Percentiles rank a stretch among this genome's conserved stretches.
Conservation (phyloP, 2,329 filamentous ascomycete species). For the Helicocarpus griseus region DNA sequence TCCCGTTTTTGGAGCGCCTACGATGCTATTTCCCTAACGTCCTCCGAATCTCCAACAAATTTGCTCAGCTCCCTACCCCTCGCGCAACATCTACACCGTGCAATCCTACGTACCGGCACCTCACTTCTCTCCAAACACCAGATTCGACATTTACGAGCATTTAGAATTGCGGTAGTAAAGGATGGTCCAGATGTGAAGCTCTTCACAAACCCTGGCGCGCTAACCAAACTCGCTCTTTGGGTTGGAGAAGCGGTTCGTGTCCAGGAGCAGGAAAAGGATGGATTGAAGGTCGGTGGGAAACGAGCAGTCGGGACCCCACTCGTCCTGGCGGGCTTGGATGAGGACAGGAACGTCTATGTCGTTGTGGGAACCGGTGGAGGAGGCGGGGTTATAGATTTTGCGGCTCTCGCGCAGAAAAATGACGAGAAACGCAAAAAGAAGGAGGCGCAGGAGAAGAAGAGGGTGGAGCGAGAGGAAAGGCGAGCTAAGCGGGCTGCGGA, state of each 20-base stretch:
- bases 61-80: slow-evolving; percentile 71
- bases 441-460: slow-evolving; percentile 53
- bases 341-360: slow-evolving; percentile 76
- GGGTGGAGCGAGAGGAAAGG: slow-evolving; percentile 55
- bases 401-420: slow-evolving; percentile 58
- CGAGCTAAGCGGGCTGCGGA: slow-evolving; percentile 47
- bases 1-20: slow-evolving; percentile 50
- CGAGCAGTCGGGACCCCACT: slow-evolving; percentile 59
- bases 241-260: slow-evolving; percentile 85
- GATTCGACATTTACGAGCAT: slow-evolving; percentile 83
- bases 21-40: slow-evolving; percentile 43
- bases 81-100: slow-evolving; percentile 80
- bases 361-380: slow-evolving; percentile 89
- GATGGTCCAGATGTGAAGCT: slow-evolving; percentile 85
- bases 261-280: slow-evolving; percentile 72
- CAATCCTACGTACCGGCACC: slow-evolving; percentile 87
- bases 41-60: slow-evolving; percentile 32
- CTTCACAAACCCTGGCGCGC: slow-evolving; percentile 83
- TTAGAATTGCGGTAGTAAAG: slow-evolving; percentile 91
- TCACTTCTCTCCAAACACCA: slow-evolving; percentile 87
- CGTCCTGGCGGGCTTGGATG: slow-evolving; percentile 82
- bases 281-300: slow-evolving; percentile 39
- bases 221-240: slow-evolving; percentile 92
- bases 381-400: slow-evolving; percentile 59
- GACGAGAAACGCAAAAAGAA: slow-evolving; percentile 53